phyloP scores from a whole-genome alignment of 495 filamentous ascomycete species.

The Penicillium cataractarum region DNA sequence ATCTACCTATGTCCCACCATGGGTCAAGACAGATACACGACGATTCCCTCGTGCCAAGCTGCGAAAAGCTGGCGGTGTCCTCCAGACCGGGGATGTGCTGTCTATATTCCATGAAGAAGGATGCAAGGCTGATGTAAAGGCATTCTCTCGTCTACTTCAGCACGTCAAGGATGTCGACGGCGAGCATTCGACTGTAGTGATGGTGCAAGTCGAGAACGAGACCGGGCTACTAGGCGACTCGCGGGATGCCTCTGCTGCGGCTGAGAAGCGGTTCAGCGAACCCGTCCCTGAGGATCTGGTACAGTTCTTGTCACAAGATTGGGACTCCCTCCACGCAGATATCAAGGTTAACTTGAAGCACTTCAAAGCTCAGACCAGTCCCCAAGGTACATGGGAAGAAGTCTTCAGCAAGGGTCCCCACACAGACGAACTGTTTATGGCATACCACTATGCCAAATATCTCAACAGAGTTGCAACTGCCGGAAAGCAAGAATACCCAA shows the following conservation, averaged over 20 bases:
- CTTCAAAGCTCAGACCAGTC: constrained; percentile 26
- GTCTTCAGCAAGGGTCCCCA: constrained; percentile 43
- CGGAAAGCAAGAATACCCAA: constrained; percentile 44
- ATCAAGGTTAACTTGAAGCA: constrained; percentile 31
- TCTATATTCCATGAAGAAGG: constrained; percentile 43
- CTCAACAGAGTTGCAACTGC: constrained; percentile 46
- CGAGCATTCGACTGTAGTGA: constrained; percentile 47
- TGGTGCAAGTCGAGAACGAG: constrained; percentile 58
- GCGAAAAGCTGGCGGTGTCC: constrained; percentile 31
- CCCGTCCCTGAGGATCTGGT: constrained; percentile 42
- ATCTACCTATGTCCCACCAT: constrained; percentile 46
- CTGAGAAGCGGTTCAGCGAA: constrained; percentile 37
- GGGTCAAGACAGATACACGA: constrained; percentile 48
- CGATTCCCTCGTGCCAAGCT: constrained; percentile 46
- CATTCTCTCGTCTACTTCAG: constrained; percentile 40
- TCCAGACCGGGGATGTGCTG: constrained; percentile 36
- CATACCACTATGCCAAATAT: constrained; percentile 50
- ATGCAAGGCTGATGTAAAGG: constrained; percentile 37
- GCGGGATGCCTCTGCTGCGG: constrained; percentile 41
- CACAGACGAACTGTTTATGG: constrained; percentile 57
- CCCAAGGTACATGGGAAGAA: constrained; percentile 37
- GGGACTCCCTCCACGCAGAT: constrained; percentile 35
- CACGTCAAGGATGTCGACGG: constrained; percentile 47
- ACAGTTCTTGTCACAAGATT: constrained; percentile 33
- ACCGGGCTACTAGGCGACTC: constrained; percentile 50